Conservation (phyloP, 1,139 yeast species). For the Meyerozyma athensensis region DNA sequence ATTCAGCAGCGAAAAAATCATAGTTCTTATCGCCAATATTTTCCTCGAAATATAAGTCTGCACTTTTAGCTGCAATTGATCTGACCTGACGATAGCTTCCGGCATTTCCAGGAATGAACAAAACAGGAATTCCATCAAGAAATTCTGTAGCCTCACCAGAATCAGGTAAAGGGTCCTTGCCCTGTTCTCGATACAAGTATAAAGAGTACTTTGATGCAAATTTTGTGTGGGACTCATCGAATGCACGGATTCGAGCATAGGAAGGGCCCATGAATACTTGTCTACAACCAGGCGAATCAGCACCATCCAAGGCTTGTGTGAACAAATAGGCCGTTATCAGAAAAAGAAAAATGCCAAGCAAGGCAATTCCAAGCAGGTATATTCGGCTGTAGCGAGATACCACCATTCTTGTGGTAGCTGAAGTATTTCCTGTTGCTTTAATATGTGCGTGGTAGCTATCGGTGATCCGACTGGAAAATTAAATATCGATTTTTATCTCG, state of each 20-base stretch:
- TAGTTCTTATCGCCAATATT: constrained; percentile 39
- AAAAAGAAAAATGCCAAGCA: constrained; percentile 15
- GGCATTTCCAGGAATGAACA: constrained; percentile 96
- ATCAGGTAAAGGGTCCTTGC: constrained; percentile 56
- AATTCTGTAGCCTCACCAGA: constrained; percentile 21
- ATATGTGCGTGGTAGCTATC: no score
- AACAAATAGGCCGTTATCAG: constrained; percentile 17
- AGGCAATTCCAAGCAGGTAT: background rate
- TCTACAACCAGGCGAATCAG: constrained; percentile 44
- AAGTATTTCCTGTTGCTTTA: no score
- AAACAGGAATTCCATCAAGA: constrained; percentile 74
- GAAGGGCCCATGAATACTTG: constrained; percentile 72
- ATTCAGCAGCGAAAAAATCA: constrained; percentile 87
- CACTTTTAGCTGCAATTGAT: constrained; percentile 79
- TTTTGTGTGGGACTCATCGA: constrained; percentile 66
- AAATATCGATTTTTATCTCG: constrained; percentile 2
- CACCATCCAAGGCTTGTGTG: constrained; percentile 20
- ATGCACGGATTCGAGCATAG: constrained; percentile 66
- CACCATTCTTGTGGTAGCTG: background rate
- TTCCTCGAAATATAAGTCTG: constrained; percentile 45
- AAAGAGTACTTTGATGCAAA: constrained; percentile 78
- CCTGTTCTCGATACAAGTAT: constrained; percentile 75
- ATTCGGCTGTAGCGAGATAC: background rate
- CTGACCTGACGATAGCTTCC: constrained; percentile 90
- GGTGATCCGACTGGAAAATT: no score